Percentiles rank a stretch among this genome's conserved stretches.
These are phyloP conservation scores for Ceratocystis cacaofunesta DNA, from an alignment of 2,329 filamentous ascomycete genomes.

Conservation along the genomic window DNA sequence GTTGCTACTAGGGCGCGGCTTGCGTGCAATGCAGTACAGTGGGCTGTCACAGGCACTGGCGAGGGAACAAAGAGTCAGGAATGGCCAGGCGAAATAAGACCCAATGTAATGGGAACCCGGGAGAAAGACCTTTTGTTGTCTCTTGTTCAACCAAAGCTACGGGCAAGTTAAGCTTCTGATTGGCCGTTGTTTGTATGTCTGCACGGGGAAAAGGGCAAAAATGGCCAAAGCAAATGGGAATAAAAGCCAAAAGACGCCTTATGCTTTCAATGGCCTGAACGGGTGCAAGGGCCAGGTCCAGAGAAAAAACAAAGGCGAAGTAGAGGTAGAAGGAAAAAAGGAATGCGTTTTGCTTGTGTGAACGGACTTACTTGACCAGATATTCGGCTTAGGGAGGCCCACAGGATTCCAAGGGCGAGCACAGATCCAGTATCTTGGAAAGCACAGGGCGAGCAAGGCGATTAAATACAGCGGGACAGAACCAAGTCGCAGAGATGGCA, in stretches of 20 bases:
- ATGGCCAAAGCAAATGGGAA: background rate
- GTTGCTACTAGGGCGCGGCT: too few species aligned
- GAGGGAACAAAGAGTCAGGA: background rate
- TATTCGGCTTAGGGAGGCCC: background rate
- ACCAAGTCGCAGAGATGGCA: background rate
- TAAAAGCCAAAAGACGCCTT: background rate
- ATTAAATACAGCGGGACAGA: background rate
- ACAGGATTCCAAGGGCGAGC: conserved; percentile 4
- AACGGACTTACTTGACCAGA: background rate
- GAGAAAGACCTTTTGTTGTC: background rate
- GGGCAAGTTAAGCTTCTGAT: background rate
- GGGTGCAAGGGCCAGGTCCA: background rate
- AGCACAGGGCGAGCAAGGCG: background rate
- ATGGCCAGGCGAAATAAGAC: background rate
- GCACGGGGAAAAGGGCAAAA: background rate
- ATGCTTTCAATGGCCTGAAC: background rate
- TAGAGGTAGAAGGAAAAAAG: too few species aligned
- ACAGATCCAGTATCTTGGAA: conserved; percentile 1
- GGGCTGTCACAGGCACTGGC: background rate
- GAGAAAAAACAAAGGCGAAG: too few species aligned
- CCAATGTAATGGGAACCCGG: background rate
- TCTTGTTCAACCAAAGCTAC: background rate
- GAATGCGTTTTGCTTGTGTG: background rate
- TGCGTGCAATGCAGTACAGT: background rate
- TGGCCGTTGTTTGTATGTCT: background rate